These are phyloP conservation scores for Floccularia luteovirens DNA, from an alignment of 768 basidiomycete species.

Conservation along the genomic window DNA sequence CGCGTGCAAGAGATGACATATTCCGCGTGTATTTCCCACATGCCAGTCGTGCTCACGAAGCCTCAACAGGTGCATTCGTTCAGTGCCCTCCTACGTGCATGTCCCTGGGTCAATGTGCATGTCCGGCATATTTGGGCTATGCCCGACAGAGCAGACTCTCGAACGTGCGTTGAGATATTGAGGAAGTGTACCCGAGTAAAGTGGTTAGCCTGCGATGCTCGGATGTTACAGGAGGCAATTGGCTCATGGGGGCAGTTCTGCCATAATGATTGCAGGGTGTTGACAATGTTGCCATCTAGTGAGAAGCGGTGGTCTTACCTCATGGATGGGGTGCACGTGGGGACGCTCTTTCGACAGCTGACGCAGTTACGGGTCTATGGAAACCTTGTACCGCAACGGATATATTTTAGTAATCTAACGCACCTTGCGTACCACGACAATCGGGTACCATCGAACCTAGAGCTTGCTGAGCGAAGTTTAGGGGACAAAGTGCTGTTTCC, in stretches of 20 bases:
- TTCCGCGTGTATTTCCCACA: slow-evolving; percentile 23
- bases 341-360: slow-evolving; percentile 16
- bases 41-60: slow-evolving; percentile 22
- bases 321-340: slow-evolving; percentile 13
- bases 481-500: slow-evolving; percentile 16
- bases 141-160: slow-evolving; percentile 1
- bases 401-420: slow-evolving; percentile 16
- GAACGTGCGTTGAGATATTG: slow-evolving; percentile 12
- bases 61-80: slow-evolving; percentile 23
- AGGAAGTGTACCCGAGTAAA: slow-evolving; percentile 21
- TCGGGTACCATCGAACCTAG: slow-evolving; percentile 6
- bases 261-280: slow-evolving; percentile 19
- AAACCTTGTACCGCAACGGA: slow-evolving; percentile 15
- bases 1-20: slow-evolving; percentile 20
- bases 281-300: slow-evolving; percentile 22
- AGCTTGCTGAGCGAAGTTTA: slow-evolving; percentile 11
- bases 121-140: not conserved
- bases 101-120: not conserved
- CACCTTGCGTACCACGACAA: slow-evolving; percentile 21
- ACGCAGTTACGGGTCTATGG: slow-evolving; percentile 26
- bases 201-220: slow-evolving; percentile 21
- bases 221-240: slow-evolving; percentile 16
- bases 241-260: slow-evolving; percentile 13
- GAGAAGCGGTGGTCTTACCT: slow-evolving; percentile 13
- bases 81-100: slow-evolving; percentile 10